These are phyloP conservation scores for Raffaelea deltoideospora DNA, from an alignment of 2,329 filamentous ascomycete genomes.

Conservation along the genomic window DNA sequence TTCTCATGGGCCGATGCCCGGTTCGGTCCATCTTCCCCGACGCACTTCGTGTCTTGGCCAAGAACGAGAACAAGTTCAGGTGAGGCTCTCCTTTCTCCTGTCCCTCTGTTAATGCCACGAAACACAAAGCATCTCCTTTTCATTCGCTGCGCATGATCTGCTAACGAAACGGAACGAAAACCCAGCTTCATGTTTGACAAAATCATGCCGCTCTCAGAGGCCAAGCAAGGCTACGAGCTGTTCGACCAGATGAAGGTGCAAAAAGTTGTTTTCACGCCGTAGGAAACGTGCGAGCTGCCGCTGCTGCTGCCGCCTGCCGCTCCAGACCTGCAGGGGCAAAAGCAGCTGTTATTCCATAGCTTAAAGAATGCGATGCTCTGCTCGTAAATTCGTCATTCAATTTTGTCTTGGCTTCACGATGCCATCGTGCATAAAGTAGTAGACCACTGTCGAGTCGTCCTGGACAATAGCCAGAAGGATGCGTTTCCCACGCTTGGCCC, in stretches of 20 bases:
- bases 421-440: slow-evolving; percentile 77
- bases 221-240: slow-evolving; percentile 52
- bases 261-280: slow-evolving; percentile 54
- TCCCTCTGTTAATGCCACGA: slow-evolving; percentile 1
- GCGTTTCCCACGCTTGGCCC: slow-evolving; percentile 42
- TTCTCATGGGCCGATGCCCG: slow-evolving; percentile 66
- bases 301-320: too few species aligned
- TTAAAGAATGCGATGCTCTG: too few species aligned
- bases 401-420: slow-evolving; percentile 78
- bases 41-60: slow-evolving; percentile 47
- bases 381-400: too few species aligned
- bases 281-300: too few species aligned
- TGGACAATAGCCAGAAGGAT: slow-evolving; percentile 61
- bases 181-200: slow-evolving; percentile 67
- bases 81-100: slow-evolving; percentile 21
- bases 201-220: slow-evolving; percentile 53
- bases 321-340: too few species aligned
- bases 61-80: slow-evolving; percentile 52
- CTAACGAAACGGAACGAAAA: too few species aligned
- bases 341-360: too few species aligned
- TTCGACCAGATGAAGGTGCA: slow-evolving; percentile 61
- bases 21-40: slow-evolving; percentile 55
- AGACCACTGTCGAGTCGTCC: slow-evolving; percentile 69
- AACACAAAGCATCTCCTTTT: too few species aligned
- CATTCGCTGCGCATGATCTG: too few species aligned